A percentile compares a stretch with the other conserved stretches of the same genome.
These are phyloP conservation scores for Pontederia crassipes DNA, from an alignment of 176 grass and related monocot genomes.

Conservation along the genomic window DNA sequence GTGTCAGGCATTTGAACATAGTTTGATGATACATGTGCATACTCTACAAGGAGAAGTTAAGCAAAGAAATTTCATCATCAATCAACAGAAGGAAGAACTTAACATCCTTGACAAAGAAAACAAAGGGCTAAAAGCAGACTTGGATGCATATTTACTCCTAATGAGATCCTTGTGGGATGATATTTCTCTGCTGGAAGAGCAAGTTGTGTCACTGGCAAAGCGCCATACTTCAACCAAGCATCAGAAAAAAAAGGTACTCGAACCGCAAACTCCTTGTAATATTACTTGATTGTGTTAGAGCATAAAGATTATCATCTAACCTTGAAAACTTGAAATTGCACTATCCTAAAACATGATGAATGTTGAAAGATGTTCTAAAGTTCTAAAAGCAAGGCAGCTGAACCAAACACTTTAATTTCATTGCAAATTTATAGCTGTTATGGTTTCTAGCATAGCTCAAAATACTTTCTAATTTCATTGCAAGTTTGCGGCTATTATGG, in stretches of 20 bases:
- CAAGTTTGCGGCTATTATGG: no score
- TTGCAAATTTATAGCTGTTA: no score
- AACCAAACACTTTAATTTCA: no score
- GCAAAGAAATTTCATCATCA: constrained; percentile 46
- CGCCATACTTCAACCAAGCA: constrained; percentile 42
- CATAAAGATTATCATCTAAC: no score
- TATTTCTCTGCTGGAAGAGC: constrained; percentile 54
- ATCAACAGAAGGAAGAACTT: constrained; percentile 66
- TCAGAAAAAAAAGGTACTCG: constrained; percentile 58
- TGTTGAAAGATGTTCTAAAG: no score
- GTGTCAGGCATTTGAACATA: constrained; percentile 67
- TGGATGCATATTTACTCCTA: constrained; percentile 58
- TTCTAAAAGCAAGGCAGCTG: no score
- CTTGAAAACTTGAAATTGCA: no score
- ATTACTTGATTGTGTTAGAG: no score
- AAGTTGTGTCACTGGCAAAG: constrained; percentile 50
- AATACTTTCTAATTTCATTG: no score
- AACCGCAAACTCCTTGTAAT: neutral
- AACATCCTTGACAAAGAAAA: constrained; percentile 61
- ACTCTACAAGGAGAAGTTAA: constrained; percentile 72
- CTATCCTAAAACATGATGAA: no score
- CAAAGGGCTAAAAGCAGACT: constrained; percentile 57
- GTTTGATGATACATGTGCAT: constrained; percentile 64
- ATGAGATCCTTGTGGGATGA: constrained; percentile 54
- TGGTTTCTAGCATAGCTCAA: no score